Percentiles rank a stretch among this genome's conserved stretches.
Evolutionary conservation across 73 alveolate genomes (phyloP).

Genomic region (Symbiodinium pilosum): DNA sequence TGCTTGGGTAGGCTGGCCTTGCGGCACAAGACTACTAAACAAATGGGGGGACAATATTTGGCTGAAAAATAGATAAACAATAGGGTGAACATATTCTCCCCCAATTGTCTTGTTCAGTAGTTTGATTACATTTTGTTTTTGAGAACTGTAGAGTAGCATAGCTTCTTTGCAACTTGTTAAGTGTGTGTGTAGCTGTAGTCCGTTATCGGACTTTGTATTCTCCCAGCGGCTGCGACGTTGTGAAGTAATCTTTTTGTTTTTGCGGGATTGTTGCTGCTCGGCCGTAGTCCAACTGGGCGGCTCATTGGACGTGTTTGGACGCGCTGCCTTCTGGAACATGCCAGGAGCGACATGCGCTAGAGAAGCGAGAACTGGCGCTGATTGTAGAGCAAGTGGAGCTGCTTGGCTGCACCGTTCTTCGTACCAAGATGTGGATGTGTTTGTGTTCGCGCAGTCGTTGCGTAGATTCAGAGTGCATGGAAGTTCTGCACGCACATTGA

Average conservation of each 20-base stretch:
- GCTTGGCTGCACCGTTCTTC: not conserved
- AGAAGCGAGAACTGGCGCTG: conserved; percentile 85
- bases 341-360: conserved; percentile 80
- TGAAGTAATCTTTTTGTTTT: not conserved
- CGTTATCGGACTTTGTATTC: not conserved
- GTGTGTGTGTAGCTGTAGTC: no score
- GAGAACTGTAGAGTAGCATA: no score
- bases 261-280: not conserved
- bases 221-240: not conserved
- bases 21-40: no score
- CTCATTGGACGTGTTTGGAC: not conserved
- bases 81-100: no score
- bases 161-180: no score
- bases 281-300: not conserved
- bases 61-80: no score
- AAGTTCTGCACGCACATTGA: no score
- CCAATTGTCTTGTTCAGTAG: no score
- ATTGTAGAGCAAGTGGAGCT: conserved; percentile 81
- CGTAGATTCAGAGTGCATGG: not conserved
- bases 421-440: not conserved
- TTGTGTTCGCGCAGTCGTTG: not conserved
- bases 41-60: no score
- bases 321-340: not conserved
- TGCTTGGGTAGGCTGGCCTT: not conserved
- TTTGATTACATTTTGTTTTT: no score